phyloP scores from a whole-genome alignment of 2,329 filamentous ascomycete species.

The Pleomassaria siparia region DNA sequence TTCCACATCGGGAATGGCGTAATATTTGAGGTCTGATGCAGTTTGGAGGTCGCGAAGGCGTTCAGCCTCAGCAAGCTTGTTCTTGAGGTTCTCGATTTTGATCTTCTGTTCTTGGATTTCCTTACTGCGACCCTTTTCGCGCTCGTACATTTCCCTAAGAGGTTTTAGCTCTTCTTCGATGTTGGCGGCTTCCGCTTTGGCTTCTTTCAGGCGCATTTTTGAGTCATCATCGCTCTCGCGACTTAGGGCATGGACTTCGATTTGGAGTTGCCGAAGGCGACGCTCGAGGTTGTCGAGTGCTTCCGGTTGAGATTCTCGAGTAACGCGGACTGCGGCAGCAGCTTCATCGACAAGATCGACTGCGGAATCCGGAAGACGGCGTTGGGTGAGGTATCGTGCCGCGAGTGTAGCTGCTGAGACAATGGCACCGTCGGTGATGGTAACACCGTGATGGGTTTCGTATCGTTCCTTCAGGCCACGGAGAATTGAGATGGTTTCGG shows the following conservation, averaged over 20 bases:
- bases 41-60: slow-evolving; percentile 80
- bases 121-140: slow-evolving; percentile 85
- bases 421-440: slow-evolving; percentile 89
- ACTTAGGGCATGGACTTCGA: slow-evolving; percentile 93
- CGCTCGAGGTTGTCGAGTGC: slow-evolving; percentile 93
- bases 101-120: slow-evolving; percentile 93
- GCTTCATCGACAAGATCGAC: slow-evolving; percentile 97
- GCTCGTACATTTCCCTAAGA: slow-evolving; percentile 92
- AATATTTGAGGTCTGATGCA: slow-evolving; percentile 94
- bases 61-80: slow-evolving; percentile 92
- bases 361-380: slow-evolving; percentile 91
- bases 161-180: slow-evolving; percentile 91
- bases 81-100: slow-evolving; percentile 87
- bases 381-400: slow-evolving; percentile 86
- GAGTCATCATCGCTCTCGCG: slow-evolving; percentile 95
- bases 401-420: slow-evolving; percentile 90
- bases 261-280: slow-evolving; percentile 85
- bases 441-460: slow-evolving; percentile 97
- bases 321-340: slow-evolving; percentile 92
- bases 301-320: slow-evolving; percentile 94
- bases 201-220: slow-evolving; percentile 75
- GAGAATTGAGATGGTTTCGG: slow-evolving; percentile 95
- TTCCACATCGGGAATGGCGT: slow-evolving; percentile 92
- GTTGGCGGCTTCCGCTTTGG: slow-evolving; percentile 89
- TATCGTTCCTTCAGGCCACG: slow-evolving; percentile 97